Evolutionary conservation across 1,284 basidiomycete genomes (phyloP).

Genomic region (Takashimella koratensis): DNA sequence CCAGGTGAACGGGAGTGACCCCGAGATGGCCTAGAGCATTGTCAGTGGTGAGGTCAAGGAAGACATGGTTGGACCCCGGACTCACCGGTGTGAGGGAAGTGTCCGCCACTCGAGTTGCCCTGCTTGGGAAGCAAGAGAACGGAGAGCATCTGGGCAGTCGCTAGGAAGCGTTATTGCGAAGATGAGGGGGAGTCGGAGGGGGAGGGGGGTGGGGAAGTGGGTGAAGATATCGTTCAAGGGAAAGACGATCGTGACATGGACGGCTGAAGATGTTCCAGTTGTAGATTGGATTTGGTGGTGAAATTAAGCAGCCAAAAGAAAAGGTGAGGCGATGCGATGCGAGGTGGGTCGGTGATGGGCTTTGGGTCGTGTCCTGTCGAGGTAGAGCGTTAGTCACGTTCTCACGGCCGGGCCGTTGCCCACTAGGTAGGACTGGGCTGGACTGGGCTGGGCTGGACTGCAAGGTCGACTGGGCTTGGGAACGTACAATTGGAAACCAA

Average conservation of each 20-base stretch:
- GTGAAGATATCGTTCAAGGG: background rate
- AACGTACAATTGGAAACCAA: background rate
- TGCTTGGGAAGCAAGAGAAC: background rate
- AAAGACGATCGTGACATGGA: background rate
- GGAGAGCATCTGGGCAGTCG: background rate
- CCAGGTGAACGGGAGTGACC: slow-evolving; percentile 32
- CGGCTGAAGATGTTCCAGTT: background rate
- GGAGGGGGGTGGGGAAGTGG: background rate
- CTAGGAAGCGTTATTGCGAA: background rate
- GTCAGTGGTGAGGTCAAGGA: slow-evolving; percentile 6
- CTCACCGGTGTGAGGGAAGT: background rate
- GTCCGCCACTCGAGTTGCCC: background rate
- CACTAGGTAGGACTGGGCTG: background rate
- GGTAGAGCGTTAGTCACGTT: background rate
- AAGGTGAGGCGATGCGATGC: background rate
- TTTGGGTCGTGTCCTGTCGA: too few relatives aligned
- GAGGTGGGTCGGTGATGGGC: too few relatives aligned
- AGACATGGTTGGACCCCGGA: background rate
- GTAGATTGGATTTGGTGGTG: background rate
- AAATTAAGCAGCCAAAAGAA: background rate
- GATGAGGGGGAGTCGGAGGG: background rate
- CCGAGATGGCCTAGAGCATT: slow-evolving; percentile 35
- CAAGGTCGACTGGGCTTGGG: background rate
- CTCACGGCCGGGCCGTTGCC: background rate
- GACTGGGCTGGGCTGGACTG: background rate